Percentiles rank a stretch among this genome's conserved stretches.
Evolutionary conservation across 768 basidiomycete species (phyloP).

Genomic region (Saitozyma sp.): DNA sequence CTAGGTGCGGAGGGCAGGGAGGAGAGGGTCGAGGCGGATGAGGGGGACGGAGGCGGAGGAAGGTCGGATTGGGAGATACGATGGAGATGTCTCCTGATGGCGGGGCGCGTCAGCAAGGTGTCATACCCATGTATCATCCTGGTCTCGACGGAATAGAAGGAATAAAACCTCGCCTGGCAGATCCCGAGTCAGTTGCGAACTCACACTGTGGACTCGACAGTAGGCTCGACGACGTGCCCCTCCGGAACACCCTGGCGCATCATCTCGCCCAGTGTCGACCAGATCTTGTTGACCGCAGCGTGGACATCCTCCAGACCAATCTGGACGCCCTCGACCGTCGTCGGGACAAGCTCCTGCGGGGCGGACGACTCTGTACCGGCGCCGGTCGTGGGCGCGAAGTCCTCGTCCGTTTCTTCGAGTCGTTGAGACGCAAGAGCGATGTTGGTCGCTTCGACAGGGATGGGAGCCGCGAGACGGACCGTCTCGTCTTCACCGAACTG

Average conservation of each 20-base stretch:
- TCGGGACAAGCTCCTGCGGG: too few species aligned
- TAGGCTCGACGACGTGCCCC: background rate
- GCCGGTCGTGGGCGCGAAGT: background rate
- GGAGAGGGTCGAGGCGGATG: slow-evolving; percentile 29
- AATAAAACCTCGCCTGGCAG: background rate
- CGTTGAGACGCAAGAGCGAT: background rate
- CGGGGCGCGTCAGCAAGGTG: slow-evolving; percentile 2
- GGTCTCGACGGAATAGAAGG: slow-evolving; percentile 1
- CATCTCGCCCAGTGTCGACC: slow-evolving; percentile 24
- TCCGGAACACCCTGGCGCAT: slow-evolving; percentile 17
- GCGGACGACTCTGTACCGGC: background rate
- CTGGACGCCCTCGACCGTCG: too few species aligned
- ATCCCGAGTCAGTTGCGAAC: too few species aligned
- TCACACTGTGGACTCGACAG: background rate
- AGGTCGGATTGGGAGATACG: slow-evolving; percentile 26
- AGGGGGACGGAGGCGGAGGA: slow-evolving; percentile 36
- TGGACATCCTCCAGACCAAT: too few species aligned
- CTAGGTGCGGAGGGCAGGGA: slow-evolving; percentile 3
- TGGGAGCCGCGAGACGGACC: background rate
- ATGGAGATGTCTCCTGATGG: slow-evolving; percentile 28
- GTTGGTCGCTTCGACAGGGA: background rate
- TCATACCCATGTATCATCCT: slow-evolving; percentile 1
- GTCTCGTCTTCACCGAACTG: slow-evolving; percentile 1
- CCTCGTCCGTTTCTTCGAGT: slow-evolving; percentile 1
- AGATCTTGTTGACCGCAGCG: slow-evolving; percentile 13